Evolutionary conservation across 805 yeast genomes (phyloP), one percentile per base, ranked within the genome.

Genomic region (Kluyveromyces starmeri): DNA sequence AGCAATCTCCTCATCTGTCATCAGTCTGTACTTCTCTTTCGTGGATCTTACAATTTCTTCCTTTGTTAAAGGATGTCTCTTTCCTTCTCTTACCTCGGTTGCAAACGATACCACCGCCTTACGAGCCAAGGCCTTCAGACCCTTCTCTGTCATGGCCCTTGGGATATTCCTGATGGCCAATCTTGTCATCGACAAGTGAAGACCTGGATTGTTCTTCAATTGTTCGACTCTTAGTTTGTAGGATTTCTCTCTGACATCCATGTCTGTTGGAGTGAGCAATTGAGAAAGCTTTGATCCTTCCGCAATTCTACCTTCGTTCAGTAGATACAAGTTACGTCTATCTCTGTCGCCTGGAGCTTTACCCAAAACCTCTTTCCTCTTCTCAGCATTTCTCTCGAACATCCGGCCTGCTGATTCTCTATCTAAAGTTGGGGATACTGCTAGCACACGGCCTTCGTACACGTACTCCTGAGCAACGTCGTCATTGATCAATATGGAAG

Each of bases 31-130:
- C 51, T 83, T 83, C 50, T 70, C 76, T 47, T 76, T 78, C 4
- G 75, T 70, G 2, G 97, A 86, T 51, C 97, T 75, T 35, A 65
- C 68, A 14, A 82, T 61, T 63, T 92, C 98, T 58, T 92, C 98
- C 58, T 84, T 83, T 23, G 85, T 78, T 36, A 92, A 66, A 7
- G 94, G 82, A 48, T 84, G 95, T 62, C 98, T 77, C 37, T 64
- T 59, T 4, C 65, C 77, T 26, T 74, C 71, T 48, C 72, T 79
- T 5, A 83, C 96, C 54, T 89, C 96, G 14, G 74, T 82, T 10
- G 97, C 96, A 63, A 89, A 92, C 49, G 81, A 81, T 15, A 92
- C 96, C 39, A 92, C 84, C 1, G 95, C 96, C 55, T 84, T 83
- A 59, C 98, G 78, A 25, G 94, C 96, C 32, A 92, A 67, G 1